phyloP scores from a whole-genome alignment of 371 early-diverging fungal species.

The Rhizopus sp. region DNA sequence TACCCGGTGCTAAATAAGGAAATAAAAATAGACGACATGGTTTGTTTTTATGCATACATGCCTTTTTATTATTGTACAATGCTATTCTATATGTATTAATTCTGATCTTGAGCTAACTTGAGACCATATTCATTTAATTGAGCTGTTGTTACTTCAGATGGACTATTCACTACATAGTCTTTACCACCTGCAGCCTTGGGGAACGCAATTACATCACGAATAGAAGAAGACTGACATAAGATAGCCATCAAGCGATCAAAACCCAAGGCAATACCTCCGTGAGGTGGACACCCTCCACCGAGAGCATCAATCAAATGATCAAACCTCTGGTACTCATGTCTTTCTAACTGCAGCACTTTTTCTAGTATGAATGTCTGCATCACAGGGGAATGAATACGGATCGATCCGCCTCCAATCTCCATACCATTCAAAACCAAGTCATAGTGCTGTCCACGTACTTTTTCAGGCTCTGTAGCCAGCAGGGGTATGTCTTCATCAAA shows the following conservation, averaged over 20 bases:
- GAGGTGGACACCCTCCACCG: constrained; percentile 88
- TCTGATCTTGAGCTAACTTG: constrained; percentile 16
- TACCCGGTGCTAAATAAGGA: no score
- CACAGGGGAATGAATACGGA: constrained; percentile 83
- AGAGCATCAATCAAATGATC: constrained; percentile 84
- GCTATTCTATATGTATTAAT: no score
- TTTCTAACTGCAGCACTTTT: constrained; percentile 60
- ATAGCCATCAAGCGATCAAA: constrained; percentile 86
- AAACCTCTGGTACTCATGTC: constrained; percentile 64
- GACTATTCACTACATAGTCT: constrained; percentile 84
- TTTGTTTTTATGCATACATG: no score
- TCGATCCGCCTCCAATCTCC: constrained; percentile 92
- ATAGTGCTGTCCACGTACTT: constrained; percentile 84
- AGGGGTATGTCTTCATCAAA: constrained; percentile 64
- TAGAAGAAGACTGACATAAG: constrained; percentile 69
- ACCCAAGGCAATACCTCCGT: constrained; percentile 89
- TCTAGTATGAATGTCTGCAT: constrained; percentile 78
- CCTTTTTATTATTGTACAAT: no score
- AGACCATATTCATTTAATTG: constrained; percentile 75
- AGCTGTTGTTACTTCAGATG: constrained; percentile 60
- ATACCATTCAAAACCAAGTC: constrained; percentile 91
- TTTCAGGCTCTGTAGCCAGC: constrained; percentile 62
- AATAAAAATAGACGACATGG: no score
- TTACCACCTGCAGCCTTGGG: constrained; percentile 85
- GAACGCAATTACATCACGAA: constrained; percentile 93